Conservation (phyloP, 2,329 filamentous ascomycete genomes). For the Aspergillus nomiae region DNA sequence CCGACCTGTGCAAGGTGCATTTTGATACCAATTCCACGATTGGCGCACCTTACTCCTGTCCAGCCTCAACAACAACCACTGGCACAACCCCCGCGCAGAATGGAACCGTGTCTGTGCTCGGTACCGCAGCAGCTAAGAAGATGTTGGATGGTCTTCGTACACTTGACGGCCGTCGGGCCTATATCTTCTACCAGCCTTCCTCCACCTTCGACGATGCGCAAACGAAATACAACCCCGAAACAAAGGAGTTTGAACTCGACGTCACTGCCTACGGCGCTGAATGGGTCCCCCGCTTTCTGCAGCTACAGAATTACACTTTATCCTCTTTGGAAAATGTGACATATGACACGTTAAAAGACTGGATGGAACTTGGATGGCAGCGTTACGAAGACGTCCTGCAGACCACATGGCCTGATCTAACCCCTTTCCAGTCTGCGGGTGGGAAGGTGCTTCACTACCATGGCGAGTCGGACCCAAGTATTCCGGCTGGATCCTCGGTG, state of each 20-base stretch:
- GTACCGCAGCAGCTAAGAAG: constrained; percentile 34
- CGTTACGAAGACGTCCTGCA: constrained; percentile 55
- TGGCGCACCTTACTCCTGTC: constrained; percentile 51
- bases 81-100: constrained; percentile 30
- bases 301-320: constrained; percentile 41
- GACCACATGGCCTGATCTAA: constrained; percentile 57
- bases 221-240: constrained; percentile 28
- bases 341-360: constrained; percentile 59
- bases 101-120: constrained; percentile 29
- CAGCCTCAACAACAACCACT: constrained; percentile 23
- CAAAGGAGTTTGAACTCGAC: constrained; percentile 29
- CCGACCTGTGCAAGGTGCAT: constrained; percentile 50
- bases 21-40: constrained; percentile 51
- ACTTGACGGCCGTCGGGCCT: constrained; percentile 42
- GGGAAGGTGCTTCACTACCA: constrained; percentile 63
- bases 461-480: constrained; percentile 56
- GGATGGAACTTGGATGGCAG: constrained; percentile 54
- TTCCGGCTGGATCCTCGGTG: constrained; percentile 57
- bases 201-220: constrained; percentile 28
- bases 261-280: constrained; percentile 41
- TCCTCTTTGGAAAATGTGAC: constrained; percentile 50
- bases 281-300: constrained; percentile 34
- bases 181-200: constrained; percentile 36
- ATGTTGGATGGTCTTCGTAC: constrained; percentile 45
- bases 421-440: constrained; percentile 50